phyloP scores from a whole-genome alignment of 2,329 filamentous ascomycete species.

The Hymenoscyphus infarciens region DNA sequence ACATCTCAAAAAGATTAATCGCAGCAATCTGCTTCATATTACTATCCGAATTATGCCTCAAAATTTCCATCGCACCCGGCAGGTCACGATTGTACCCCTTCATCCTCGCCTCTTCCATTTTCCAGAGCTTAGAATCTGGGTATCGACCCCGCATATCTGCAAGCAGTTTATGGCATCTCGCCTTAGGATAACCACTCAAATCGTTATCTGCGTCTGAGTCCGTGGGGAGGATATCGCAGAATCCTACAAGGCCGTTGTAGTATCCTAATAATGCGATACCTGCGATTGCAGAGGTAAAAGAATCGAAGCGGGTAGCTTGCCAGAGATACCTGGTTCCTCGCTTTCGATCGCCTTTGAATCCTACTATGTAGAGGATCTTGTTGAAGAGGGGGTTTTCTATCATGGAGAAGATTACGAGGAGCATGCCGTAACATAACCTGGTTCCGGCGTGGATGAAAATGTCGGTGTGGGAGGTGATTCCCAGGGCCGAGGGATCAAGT shows the following conservation, averaged over 20 bases:
- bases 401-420: constrained; percentile 85
- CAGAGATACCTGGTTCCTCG: constrained; percentile 83
- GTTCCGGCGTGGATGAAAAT: constrained; percentile 84
- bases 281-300: constrained; percentile 89
- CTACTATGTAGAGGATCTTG: constrained; percentile 81
- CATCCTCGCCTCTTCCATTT: constrained; percentile 81
- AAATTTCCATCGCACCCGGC: constrained; percentile 61
- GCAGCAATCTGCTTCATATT: constrained; percentile 87
- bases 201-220: constrained; percentile 53
- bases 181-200: constrained; percentile 67
- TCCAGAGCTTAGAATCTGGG: constrained; percentile 80
- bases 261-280: constrained; percentile 78
- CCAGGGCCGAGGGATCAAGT: constrained; percentile 48
- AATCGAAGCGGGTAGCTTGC: constrained; percentile 80
- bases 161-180: constrained; percentile 64
- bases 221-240: constrained; percentile 79
- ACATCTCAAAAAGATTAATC: constrained; percentile 80
- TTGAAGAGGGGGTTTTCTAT: constrained; percentile 81
- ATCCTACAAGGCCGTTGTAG: constrained; percentile 82
- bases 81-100: constrained; percentile 64
- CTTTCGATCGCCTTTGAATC: constrained; percentile 84
- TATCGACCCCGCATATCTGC: constrained; percentile 72
- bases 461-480: constrained; percentile 74
- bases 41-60: constrained; percentile 57
- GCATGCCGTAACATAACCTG: constrained; percentile 84